Percentiles rank a stretch among this genome's conserved stretches.
phyloP scores from a whole-genome alignment of 495 filamentous ascomycete species.

The Ascodesmis nigricans region DNA sequence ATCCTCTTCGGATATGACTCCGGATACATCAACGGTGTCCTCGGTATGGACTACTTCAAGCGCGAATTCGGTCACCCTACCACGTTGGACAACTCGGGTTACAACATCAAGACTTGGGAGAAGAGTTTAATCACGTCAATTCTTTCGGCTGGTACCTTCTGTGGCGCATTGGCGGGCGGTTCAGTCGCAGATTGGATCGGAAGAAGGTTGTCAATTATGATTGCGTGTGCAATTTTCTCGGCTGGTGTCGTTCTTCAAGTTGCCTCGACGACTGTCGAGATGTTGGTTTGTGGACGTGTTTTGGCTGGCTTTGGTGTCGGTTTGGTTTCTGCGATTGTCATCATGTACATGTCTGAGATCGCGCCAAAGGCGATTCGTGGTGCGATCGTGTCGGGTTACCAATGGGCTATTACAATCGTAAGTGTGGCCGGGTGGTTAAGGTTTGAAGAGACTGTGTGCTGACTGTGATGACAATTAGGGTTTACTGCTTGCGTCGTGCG shows the following conservation, averaged over 20 bases:
- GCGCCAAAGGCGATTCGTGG: slow-evolving; percentile 65
- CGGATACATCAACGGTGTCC: slow-evolving; percentile 66
- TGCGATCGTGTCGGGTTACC: slow-evolving; percentile 58
- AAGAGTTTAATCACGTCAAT: slow-evolving; percentile 54
- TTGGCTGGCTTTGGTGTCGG: slow-evolving; percentile 70
- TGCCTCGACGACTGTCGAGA: slow-evolving; percentile 30
- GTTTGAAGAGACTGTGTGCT: background rate
- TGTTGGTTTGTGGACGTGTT: slow-evolving; percentile 48
- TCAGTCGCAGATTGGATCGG: slow-evolving; percentile 41
- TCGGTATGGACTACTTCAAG: slow-evolving; percentile 60
- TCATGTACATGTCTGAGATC: slow-evolving; percentile 63
- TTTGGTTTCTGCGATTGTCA: slow-evolving; percentile 48
- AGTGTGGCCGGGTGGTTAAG: background rate
- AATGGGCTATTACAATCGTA: slow-evolving; percentile 59
- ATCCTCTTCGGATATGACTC: slow-evolving; percentile 79
- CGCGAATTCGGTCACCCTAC: slow-evolving; percentile 35
- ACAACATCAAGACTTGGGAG: slow-evolving; percentile 22
- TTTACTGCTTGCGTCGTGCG: slow-evolving; percentile 54
- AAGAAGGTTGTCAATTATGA: slow-evolving; percentile 47
- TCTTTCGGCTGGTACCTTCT: slow-evolving; percentile 76
- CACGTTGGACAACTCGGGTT: background rate
- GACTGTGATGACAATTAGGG: slow-evolving; percentile 24
- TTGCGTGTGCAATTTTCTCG: slow-evolving; percentile 43
- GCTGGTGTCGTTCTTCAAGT: slow-evolving; percentile 64
- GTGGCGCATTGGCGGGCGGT: slow-evolving; percentile 52